Base-by-base conservation (phyloP, 768 basidiomycete species). In the Hygrophorus russula region DNA sequence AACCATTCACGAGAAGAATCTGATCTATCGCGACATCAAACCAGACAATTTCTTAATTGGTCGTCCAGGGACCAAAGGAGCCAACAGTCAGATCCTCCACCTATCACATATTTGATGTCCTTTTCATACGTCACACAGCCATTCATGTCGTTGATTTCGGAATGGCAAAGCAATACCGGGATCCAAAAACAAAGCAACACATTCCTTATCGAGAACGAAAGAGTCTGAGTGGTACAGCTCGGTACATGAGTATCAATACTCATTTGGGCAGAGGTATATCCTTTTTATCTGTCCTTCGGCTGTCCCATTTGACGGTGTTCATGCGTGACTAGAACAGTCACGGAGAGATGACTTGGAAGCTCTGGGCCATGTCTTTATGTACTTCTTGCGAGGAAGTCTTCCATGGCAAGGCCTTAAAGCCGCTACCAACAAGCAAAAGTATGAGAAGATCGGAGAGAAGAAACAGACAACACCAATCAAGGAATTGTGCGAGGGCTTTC, bases 391-490 rank as follows among this genome's bases (percentile, higher is more conserved):
- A 42, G 96, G 96, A 15, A 94, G 92, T 54, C 59, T 99, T 42
- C 96, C 96, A 17, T 99, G 96, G 96, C 96, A 99, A 59, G 96
- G 96, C 45, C 76, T 99, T 46, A 98, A 98, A 67, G 96, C 96
- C 28, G 96, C 96, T 20, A 99, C 93, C 40, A 98, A 99, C 73
- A 99, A 99, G 70, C 96, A 98, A 63, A 90, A 98, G 72, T 99
- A 99, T 68, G 94, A 99, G 73, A 99, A 98, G 74, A 99, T 99
- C 61, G 94, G 94, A 50, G 94, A 99, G 72, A 99, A 99, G 82
- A 99, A 91, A 74, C 96, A 98, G 68, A 87, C 86, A 11, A 98
- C 96, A 20, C 85, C 86, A 5, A 97, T 99, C 62, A 94, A 90
- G 67, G 96, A 99, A 58, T 73, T 99, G 18, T 90, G 84, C 56